A percentile compares a stretch with the other conserved stretches of the same genome.
These are phyloP conservation scores for Amanita subjunquillea DNA, from an alignment of 768 basidiomycete species.

Conservation along the genomic window DNA sequence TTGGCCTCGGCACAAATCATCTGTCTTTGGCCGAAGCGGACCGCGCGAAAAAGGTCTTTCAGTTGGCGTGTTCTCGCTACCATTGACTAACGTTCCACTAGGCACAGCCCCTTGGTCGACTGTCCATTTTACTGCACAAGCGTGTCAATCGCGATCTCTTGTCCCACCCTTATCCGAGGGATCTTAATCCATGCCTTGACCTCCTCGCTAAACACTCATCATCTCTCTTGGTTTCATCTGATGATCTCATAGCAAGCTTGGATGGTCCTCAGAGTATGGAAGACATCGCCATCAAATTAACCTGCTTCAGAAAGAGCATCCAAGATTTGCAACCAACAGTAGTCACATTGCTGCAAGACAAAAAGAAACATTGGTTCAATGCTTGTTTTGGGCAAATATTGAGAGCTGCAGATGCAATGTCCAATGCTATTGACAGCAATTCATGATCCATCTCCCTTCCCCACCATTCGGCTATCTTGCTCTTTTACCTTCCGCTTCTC, in stretches of 20 bases:
- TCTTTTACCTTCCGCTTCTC: constrained; percentile 25
- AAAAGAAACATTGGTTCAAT: constrained; percentile 45
- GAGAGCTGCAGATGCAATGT: constrained; percentile 22
- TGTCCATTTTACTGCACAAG: constrained; percentile 53
- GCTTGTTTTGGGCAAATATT: constrained; percentile 55
- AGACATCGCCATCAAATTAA: constrained; percentile 29
- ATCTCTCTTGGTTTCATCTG: constrained; percentile 40
- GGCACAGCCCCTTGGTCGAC: constrained; percentile 51
- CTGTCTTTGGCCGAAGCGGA: constrained; percentile 41
- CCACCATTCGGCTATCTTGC: constrained; percentile 17
- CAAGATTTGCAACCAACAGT: constrained; percentile 23
- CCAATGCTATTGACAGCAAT: background rate
- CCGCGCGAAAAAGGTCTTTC: constrained; percentile 45
- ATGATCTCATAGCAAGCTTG: constrained; percentile 58
- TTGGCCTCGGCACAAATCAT: constrained; percentile 36
- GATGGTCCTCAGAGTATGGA: constrained; percentile 51
- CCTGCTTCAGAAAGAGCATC: constrained; percentile 25
- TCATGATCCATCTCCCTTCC: constrained; percentile 20
- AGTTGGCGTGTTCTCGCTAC: background rate
- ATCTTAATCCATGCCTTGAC: constrained; percentile 32
- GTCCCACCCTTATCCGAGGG: constrained; percentile 12
- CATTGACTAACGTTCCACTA: constrained; percentile 15
- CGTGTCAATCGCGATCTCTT: constrained; percentile 45
- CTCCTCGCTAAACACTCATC: constrained; percentile 38
- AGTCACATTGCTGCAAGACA: constrained; percentile 15